A percentile compares a stretch with the other conserved stretches of the same genome.
Evolutionary conservation across 1,284 basidiomycete genomes (phyloP).

Genomic region (Trametes versicolor): DNA sequence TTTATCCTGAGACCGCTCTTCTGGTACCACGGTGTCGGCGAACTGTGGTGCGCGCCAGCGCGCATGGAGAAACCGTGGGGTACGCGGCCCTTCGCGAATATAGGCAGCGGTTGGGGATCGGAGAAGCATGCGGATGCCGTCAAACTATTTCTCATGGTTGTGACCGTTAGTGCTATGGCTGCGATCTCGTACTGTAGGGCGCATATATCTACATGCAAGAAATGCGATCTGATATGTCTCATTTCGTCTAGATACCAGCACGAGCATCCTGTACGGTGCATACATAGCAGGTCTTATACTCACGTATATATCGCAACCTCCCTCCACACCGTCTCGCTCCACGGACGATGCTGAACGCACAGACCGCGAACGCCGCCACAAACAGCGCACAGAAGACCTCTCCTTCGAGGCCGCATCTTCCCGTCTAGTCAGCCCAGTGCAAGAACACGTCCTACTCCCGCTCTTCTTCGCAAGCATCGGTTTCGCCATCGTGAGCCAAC

Average conservation of each 20-base stretch:
- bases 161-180: conserved; percentile 36
- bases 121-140: conserved; percentile 38
- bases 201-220: not conserved
- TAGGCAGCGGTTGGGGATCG: conserved; percentile 34
- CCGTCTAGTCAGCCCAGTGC: conserved; percentile 45
- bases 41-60: conserved; percentile 40
- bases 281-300: conserved; percentile 42
- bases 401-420: conserved; percentile 44
- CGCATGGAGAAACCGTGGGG: conserved; percentile 37
- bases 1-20: conserved; percentile 43
- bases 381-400: conserved; percentile 12
- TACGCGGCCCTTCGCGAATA: not conserved
- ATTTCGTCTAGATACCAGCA: conserved; percentile 36
- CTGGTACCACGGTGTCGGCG: conserved; percentile 35
- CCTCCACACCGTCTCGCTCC: not conserved
- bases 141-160: conserved; percentile 37
- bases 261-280: conserved; percentile 44
- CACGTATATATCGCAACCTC: conserved; percentile 36
- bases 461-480: conserved; percentile 67
- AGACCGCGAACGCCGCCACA: too few species aligned
- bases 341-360: not conserved
- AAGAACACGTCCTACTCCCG: conserved; percentile 53
- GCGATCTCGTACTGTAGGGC: conserved; percentile 40
- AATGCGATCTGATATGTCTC: not conserved
- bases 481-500: conserved; percentile 52